These are phyloP conservation scores for Halophytophthora batemanensis DNA, from an alignment of 352 stramenopile genomes.

Conservation along the genomic window DNA sequence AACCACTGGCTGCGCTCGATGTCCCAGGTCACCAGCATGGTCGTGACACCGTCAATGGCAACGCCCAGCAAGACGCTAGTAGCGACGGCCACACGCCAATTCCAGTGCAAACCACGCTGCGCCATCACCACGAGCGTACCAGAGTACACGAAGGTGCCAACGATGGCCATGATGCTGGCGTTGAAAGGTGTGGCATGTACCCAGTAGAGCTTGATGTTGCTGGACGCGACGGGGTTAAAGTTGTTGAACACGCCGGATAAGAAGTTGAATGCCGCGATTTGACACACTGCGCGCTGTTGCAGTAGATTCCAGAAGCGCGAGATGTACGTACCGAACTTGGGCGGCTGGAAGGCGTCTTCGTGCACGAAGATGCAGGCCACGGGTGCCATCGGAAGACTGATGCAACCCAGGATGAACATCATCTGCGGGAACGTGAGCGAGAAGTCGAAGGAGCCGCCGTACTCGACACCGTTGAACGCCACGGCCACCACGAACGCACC, in stretches of 20 bases:
- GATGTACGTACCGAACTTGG: slow-evolving; percentile 20
- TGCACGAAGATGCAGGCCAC: slow-evolving; percentile 19
- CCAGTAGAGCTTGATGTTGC: slow-evolving; percentile 37
- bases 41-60: slow-evolving; percentile 39
- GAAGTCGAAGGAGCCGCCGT: slow-evolving; percentile 26
- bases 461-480: slow-evolving; percentile 29
- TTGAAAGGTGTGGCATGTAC: slow-evolving; percentile 46
- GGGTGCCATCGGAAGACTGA: slow-evolving; percentile 13
- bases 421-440: slow-evolving; percentile 31
- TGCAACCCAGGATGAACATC: slow-evolving; percentile 25
- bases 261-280: slow-evolving; percentile 44
- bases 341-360: slow-evolving; percentile 10
- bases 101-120: slow-evolving; percentile 47
- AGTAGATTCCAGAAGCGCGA: slow-evolving; percentile 34
- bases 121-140: slow-evolving; percentile 32
- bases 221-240: slow-evolving; percentile 38
- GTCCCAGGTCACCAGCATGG: slow-evolving; percentile 46
- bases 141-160: slow-evolving; percentile 37
- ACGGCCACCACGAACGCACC: slow-evolving; percentile 28
- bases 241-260: slow-evolving; percentile 40
- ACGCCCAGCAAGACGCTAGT: slow-evolving; percentile 33
- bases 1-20: slow-evolving; percentile 55
- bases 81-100: slow-evolving; percentile 40
- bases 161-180: slow-evolving; percentile 41
- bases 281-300: slow-evolving; percentile 41